Base-by-base conservation (phyloP, 2,329 filamentous ascomycete genomes). In the Xylaria sp. region DNA sequence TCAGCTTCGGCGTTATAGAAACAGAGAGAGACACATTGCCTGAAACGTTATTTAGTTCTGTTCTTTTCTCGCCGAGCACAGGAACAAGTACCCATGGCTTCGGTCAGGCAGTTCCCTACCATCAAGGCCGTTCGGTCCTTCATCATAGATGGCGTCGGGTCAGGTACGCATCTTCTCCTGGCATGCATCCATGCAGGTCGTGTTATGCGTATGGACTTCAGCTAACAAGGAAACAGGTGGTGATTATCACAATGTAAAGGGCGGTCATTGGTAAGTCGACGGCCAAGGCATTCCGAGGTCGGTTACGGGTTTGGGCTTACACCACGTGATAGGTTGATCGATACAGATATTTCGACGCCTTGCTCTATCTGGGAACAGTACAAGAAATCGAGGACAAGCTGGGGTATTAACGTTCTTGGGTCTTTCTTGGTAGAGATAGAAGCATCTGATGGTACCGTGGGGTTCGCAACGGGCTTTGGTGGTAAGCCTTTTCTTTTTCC, bases 391-490 rank as follows among this genome's bases (percentile, higher is more conserved):
- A 87, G 94, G 75, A 97, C 94, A 13, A 94, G 91, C 79, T 98
- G 93, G 93, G 94, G 94, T 44, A 98, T 98, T 85, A 98, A 98
- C 76, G 94, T 97, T 8, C 84, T 98, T 29, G 94, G 94, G 1
- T 97, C 94, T 0, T 97, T 98, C 82, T 92, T 94, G 75, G 88
- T 98, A 8, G 94, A 97, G 81, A 90, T 98, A 64, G 93, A 97
- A 81, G 92, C 92, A 18, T 91, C 88, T 8, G 93, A 98, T 84
- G 94, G 94, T 72, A 96, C 93, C n/a, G 92, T 95, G 74, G 94
- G 94, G 44, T 96, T 97, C 79, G 94, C 94, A 2, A 98, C 94
- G 32, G 94, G 94, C 18, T 98, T 98, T 78, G 94, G 94, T 79
- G 94, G 87, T 87, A 79, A 74, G 80, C 53, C 16, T 47, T 29